phyloP scores from a whole-genome alignment of 2,329 filamentous ascomycete species.

The Talaromyces sp. region DNA sequence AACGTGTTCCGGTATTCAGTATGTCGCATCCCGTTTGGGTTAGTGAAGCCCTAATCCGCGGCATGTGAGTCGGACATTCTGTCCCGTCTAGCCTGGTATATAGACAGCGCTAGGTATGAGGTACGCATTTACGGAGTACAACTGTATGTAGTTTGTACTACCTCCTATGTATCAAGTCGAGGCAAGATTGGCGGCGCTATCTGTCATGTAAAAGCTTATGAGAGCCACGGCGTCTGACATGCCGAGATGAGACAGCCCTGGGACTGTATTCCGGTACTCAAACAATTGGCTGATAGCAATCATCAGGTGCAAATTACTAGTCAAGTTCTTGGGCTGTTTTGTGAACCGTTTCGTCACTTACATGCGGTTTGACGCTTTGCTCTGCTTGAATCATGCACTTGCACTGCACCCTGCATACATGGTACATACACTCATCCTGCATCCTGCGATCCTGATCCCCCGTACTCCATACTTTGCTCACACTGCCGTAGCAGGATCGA shows the following conservation, averaged over 20 bases:
- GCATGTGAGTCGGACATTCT: background rate
- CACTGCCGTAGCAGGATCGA: background rate
- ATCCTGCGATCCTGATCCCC: background rate
- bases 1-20: background rate
- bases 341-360: background rate
- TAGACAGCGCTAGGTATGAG: background rate
- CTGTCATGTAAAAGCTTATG: constrained; percentile 5
- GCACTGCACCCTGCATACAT: background rate
- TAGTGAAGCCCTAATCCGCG: constrained; percentile 2
- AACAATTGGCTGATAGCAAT: background rate
- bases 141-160: background rate
- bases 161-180: background rate
- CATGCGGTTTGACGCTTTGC: background rate
- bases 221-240: background rate
- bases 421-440: background rate
- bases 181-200: background rate
- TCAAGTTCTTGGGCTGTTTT: background rate
- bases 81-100: background rate
- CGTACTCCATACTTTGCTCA: background rate
- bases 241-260: background rate
- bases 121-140: background rate
- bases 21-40: background rate
- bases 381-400: background rate
- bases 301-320: background rate
- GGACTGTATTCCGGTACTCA: background rate